Percentiles rank a stretch among this genome's conserved stretches.
These are phyloP conservation scores for Aspergillus hortae DNA, from an alignment of 2,329 filamentous ascomycete genomes.

Conservation along the genomic window DNA sequence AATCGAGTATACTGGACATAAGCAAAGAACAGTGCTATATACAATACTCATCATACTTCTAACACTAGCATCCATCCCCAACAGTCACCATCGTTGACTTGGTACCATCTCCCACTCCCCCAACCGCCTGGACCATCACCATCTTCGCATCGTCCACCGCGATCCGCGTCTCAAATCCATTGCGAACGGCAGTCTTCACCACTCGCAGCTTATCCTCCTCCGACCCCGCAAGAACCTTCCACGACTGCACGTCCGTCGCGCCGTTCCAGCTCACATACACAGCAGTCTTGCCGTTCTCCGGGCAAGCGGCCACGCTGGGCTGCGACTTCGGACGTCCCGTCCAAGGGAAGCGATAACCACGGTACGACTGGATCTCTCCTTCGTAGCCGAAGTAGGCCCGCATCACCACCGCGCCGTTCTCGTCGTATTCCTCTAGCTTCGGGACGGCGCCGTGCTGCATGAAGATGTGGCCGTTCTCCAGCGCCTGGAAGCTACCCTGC, in stretches of 20 bases:
- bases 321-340: conserved; percentile 13
- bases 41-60: too few relatives aligned
- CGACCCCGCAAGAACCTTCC: conserved; percentile 12
- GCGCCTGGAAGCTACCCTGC: conserved; percentile 23
- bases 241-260: conserved; percentile 29
- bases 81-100: conserved; percentile 13
- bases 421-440: conserved; percentile 30
- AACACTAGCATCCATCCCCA: conserved; percentile 11
- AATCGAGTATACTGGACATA: too few relatives aligned
- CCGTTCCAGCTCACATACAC: conserved; percentile 40
- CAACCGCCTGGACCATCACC: conserved; percentile 17
- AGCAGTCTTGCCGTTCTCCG: conserved; percentile 9
- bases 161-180: conserved; percentile 10
- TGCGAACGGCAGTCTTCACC: neutral
- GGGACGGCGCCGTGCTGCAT: conserved; percentile 31
- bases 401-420: conserved; percentile 26
- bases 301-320: conserved; percentile 17
- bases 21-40: too few relatives aligned
- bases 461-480: conserved; percentile 23
- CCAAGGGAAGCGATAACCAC: conserved; percentile 24
- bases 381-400: conserved; percentile 27
- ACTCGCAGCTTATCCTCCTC: neutral
- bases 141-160: conserved; percentile 3
- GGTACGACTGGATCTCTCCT: conserved; percentile 25
- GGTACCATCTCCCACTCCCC: conserved; percentile 15